Conservation (phyloP, 148 eudicot species). For the Vaccinium myrtillus region DNA sequence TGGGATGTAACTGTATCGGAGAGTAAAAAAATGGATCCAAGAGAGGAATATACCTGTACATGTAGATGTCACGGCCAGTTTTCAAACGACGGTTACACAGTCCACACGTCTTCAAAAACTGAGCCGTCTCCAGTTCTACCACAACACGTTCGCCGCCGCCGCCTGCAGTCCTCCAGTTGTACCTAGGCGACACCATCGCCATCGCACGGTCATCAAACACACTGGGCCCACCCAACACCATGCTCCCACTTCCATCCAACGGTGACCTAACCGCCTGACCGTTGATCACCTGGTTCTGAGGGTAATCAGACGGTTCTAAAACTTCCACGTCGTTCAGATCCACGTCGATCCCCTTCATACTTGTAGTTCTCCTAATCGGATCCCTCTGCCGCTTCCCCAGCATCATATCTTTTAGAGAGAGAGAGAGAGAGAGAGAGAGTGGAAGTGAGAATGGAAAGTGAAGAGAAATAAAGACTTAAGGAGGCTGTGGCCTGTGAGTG, state of each 20-base stretch:
- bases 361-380: constrained; percentile 31
- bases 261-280: neutral
- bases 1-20: neutral
- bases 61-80: constrained; percentile 36
- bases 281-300: neutral
- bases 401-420: constrained; percentile 8
- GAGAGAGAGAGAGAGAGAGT: neutral
- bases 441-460: constrained; percentile 17
- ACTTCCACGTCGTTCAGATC: constrained; percentile 12
- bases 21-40: neutral
- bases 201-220: neutral
- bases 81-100: constrained; percentile 36
- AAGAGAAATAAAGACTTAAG: constrained; percentile 13
- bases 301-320: neutral
- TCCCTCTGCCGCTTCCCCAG: constrained; percentile 29
- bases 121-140: constrained; percentile 12
- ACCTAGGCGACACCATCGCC: constrained; percentile 14
- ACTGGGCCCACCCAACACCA: neutral
- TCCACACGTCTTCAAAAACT: constrained; percentile 34
- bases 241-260: neutral
- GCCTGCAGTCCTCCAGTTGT: neutral
- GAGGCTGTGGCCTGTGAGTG: neutral
- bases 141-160: neutral
- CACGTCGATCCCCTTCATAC: constrained; percentile 27
- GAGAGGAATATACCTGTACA: constrained; percentile 33